Conservation (phyloP, 345 rosid species). For the Moricandia moricandioides region DNA sequence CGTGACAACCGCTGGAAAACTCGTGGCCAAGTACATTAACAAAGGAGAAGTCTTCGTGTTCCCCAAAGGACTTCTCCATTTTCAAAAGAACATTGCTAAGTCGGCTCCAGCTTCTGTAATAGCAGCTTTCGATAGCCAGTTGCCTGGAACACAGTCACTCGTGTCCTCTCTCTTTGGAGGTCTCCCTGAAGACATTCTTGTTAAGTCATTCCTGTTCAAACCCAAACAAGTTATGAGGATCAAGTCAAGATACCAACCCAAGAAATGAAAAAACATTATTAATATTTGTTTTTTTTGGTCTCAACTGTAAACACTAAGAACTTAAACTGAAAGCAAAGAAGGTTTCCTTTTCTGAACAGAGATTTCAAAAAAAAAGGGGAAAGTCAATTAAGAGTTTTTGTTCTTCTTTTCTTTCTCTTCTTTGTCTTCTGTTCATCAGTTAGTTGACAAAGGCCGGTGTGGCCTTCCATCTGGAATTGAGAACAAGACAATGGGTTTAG, state of each 20-base stretch:
- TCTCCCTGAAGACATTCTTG: slow-evolving; percentile 46
- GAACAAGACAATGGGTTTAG: slow-evolving; percentile 64
- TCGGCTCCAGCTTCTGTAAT: slow-evolving; percentile 42
- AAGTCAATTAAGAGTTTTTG: too few relatives aligned
- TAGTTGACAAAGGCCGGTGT: slow-evolving; percentile 9
- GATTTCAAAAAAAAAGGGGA: too few relatives aligned
- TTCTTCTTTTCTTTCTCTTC: too few relatives aligned
- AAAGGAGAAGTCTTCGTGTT: slow-evolving; percentile 57
- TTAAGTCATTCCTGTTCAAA: slow-evolving; percentile 47
- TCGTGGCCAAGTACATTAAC: slow-evolving; percentile 44
- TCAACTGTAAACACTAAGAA: slow-evolving; percentile 4
- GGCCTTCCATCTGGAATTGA: slow-evolving; percentile 77
- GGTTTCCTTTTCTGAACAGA: too few relatives aligned
- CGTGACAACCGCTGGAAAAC: slow-evolving; percentile 47
- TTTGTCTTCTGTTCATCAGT: not conserved
- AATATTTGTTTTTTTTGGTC: not conserved
- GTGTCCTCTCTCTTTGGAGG: slow-evolving; percentile 45
- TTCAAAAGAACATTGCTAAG: slow-evolving; percentile 47
- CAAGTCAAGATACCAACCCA: slow-evolving; percentile 45
- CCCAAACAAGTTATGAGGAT: slow-evolving; percentile 43
- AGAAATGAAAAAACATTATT: slow-evolving; percentile 30
- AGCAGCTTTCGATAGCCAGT: slow-evolving; percentile 54
- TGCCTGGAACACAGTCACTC: slow-evolving; percentile 54
- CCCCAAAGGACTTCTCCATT: slow-evolving; percentile 57
- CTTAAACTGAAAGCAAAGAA: not conserved